Evolutionary conservation across 1,139 yeast species (phyloP), one percentile per base, ranked within the genome.

Genomic region (Zygoascus hellenicus): DNA sequence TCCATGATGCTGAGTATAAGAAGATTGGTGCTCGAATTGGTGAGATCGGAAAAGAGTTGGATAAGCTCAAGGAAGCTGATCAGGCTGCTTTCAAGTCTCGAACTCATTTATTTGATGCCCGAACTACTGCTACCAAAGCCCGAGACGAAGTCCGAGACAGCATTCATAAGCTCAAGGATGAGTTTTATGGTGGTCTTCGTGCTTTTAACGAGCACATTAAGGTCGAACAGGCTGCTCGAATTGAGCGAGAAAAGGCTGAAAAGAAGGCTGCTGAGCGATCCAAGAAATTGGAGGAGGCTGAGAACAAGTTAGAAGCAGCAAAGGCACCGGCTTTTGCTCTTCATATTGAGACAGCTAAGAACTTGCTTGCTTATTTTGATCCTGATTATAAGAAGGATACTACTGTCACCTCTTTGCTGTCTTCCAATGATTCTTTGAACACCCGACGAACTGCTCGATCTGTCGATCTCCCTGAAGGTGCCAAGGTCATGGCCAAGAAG

Each of bases 241-340:
- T 62, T 70, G 74, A 65, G 67, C 72, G 55, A 69, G 83, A 80
- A 66, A 75, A 76, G 62, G 74, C 76, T 51, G 81, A 75, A 64
- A 76, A 76, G 48, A 66, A 59, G 42, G 68, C 62, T 22, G 52
- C 55, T 16, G 70, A 64, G 49, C 61, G 63, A 59, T 67, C 64
- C 49, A 62, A 60, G 55, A 63, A 68, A 58, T 74, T 80, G 67
- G 59, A 52, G 32, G 66, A 58, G 15, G 74, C 74, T 28, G 57
- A 63, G 53, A 80, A 79, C 54, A 74, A 76, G 62, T 81, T 92
- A 55, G 88, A 85, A 61, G 89, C 89, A 48, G 84, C 90, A 32
- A 61, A 67, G 41, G 73, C 75, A 59, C 96, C 97, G 39, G 97
- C 97, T 35, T 90, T 85, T 71, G 80, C 83, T 52, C 70, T 70